Percentiles rank a stretch among this genome's conserved stretches.
Evolutionary conservation across 352 stramenopile species (phyloP).

Genomic region (Elongisporangium undulatum): DNA sequence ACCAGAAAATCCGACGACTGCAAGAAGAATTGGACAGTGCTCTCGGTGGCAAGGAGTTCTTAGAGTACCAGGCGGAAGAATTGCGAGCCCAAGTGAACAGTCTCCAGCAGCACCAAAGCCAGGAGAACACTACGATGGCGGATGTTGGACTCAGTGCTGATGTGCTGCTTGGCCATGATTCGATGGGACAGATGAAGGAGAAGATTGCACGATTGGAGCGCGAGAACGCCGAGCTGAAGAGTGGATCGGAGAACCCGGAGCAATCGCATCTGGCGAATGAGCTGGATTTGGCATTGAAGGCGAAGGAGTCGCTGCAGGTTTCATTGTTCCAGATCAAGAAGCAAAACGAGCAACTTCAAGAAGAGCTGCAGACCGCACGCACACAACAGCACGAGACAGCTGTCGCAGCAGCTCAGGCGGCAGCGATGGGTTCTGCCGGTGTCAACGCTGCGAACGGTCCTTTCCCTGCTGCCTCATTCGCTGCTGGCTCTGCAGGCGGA

Average conservation of each 20-base stretch:
- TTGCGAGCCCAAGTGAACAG: conserved; percentile 59
- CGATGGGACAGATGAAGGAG: conserved; percentile 47
- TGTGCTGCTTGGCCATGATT: conserved; percentile 62
- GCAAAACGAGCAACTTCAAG: conserved; percentile 65
- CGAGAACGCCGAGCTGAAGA: conserved; percentile 68
- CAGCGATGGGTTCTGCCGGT: background rate
- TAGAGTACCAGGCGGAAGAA: conserved; percentile 84
- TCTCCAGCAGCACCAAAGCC: conserved; percentile 40
- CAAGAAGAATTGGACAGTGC: conserved; percentile 85
- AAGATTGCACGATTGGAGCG: conserved; percentile 65
- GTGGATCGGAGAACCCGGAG: conserved; percentile 37
- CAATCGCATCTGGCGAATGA: conserved; percentile 56
- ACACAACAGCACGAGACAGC: conserved; percentile 22
- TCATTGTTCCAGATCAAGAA: conserved; percentile 69
- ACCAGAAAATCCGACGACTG: conserved; percentile 75
- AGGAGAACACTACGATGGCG: conserved; percentile 31
- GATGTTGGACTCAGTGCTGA: conserved; percentile 44
- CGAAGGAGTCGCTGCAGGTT: conserved; percentile 69
- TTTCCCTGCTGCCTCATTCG: background rate
- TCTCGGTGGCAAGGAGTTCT: conserved; percentile 75
- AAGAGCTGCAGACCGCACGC: conserved; percentile 44
- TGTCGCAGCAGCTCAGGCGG: background rate
- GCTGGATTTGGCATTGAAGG: conserved; percentile 70
- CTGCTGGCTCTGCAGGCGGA: background rate
- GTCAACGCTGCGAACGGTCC: background rate